Conservation (phyloP, 2,329 filamentous ascomycete species). For the Diaporthe ilicicola region DNA sequence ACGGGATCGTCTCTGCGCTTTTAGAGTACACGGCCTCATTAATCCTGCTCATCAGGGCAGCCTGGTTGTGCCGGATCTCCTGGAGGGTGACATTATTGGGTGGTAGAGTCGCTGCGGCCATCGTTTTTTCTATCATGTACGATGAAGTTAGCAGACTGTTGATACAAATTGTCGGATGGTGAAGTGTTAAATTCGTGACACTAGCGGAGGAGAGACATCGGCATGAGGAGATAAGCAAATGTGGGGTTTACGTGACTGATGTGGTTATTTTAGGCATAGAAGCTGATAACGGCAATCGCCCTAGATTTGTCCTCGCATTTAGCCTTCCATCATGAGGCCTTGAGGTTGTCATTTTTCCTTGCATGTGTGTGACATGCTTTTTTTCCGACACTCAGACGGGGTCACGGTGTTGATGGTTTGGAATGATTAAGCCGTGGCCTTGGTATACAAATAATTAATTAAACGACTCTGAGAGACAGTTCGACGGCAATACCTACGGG, state of each 20-base stretch:
- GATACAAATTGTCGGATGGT: not conserved
- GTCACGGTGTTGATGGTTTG: too few species aligned
- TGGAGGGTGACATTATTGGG: not conserved
- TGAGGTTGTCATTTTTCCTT: too few species aligned
- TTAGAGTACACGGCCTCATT: conserved; percentile 9
- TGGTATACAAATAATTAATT: too few species aligned
- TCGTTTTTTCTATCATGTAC: not conserved
- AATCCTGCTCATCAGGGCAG: conserved; percentile 1
- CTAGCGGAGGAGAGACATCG: too few species aligned
- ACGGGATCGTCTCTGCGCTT: not conserved
- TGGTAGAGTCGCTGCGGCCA: not conserved
- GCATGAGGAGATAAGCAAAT: not conserved
- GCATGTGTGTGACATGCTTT: too few species aligned
- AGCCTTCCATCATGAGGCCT: not conserved
- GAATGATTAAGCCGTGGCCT: too few species aligned
- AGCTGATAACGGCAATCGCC: not conserved
- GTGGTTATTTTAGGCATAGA: too few species aligned
- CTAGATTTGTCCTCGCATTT: not conserved
- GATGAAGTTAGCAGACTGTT: not conserved
- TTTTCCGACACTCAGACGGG: too few species aligned
- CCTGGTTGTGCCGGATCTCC: conserved; percentile 16
- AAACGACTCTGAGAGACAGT: too few species aligned
- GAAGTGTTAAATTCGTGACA: not conserved
- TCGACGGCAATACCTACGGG: too few species aligned
- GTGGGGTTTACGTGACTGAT: not conserved